Evolutionary conservation across 805 yeast species (phyloP).

Genomic region (Suhomyces prunicola): DNA sequence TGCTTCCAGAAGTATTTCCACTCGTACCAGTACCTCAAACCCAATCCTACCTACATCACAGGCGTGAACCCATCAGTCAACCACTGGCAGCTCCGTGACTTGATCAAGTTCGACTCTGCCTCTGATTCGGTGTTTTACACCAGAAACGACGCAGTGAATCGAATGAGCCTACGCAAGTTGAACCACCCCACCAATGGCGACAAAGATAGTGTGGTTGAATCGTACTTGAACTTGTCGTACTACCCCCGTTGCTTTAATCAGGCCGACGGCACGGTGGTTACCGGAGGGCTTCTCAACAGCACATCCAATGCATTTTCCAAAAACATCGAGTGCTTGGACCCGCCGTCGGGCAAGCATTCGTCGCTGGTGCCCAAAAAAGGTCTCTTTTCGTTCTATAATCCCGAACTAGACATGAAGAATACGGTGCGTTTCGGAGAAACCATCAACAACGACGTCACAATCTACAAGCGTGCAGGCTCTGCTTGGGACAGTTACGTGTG

Average conservation of each 20-base stretch:
- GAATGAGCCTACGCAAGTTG: neutral
- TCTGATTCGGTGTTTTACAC: conserved; percentile 56
- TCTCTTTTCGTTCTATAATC: conserved; percentile 54
- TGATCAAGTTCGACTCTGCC: conserved; percentile 50
- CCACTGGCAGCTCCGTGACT: conserved; percentile 83
- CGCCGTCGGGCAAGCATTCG: neutral
- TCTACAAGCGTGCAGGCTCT: conserved; percentile 38
- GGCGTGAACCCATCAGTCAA: conserved; percentile 32
- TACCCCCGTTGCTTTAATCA: conserved; percentile 67
- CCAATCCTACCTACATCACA: conserved; percentile 35
- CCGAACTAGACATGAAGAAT: conserved; percentile 43
- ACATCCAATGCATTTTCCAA: conserved; percentile 25
- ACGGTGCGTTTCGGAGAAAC: conserved; percentile 69
- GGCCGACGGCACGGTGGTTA: conserved; percentile 49
- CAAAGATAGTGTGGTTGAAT: conserved; percentile 12
- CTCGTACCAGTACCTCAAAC: conserved; percentile 33
- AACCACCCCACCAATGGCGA: too few species aligned
- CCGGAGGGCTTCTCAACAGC: conserved; percentile 50
- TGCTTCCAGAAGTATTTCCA: conserved; percentile 45
- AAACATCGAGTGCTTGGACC: conserved; percentile 20
- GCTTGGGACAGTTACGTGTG: conserved; percentile 64
- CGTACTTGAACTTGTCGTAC: conserved; percentile 51
- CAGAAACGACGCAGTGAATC: conserved; percentile 47
- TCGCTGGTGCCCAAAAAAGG: conserved; percentile 44
- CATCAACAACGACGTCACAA: conserved; percentile 76